Evolutionary conservation across 2,329 filamentous ascomycete genomes (phyloP), one percentile per base, ranked within the genome.

Genomic region (Sporothrix pallida): DNA sequence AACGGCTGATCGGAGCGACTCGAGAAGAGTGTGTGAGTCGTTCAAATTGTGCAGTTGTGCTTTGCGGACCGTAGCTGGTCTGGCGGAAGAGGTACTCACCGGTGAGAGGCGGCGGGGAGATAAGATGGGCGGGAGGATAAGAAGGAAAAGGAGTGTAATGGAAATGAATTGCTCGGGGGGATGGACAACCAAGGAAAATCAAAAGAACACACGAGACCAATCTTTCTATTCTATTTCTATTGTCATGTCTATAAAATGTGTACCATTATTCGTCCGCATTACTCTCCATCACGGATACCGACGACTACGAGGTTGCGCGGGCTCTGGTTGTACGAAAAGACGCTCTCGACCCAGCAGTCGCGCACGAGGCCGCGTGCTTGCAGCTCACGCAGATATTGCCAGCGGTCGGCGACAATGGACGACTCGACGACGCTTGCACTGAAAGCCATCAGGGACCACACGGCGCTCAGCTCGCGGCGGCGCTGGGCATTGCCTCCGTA

Each of bases 381-480:
- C 77, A 97, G 93, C 83, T 99, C 95, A 74, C 86, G 88, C 77
- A 99, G 84, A 83, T 91, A 99, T 75, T 93, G 84, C 93, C 94
- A 99, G 63, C 96, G 88, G 84, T 99, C 96, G 63, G 92, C 89
- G 70, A 97, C 94, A 78, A 99, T 95, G 74, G 97, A 85, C 46
- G 94, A 93, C 84, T 99, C 96, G 2, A 97, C 91, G 3, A 97
- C 92, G 23, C 90, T 90, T 2, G 95, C 95, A 81, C 94, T 97
- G 79, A 97, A 98, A 0, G 96, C 95, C 95, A 99, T 99, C 78
- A 99, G 81, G 77, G 90, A 94, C 96, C 96, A 99, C 74, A 97
- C 89, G 8, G 97, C 87, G 79, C 92, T 94, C 54, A 99, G 83
- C 79, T 98, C 92, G 78, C 94, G 92, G 83, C 92, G 93, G 72